These are phyloP conservation scores for Clarireedia homoeocarpa DNA, from an alignment of 2,329 filamentous ascomycete species.

Conservation along the genomic window DNA sequence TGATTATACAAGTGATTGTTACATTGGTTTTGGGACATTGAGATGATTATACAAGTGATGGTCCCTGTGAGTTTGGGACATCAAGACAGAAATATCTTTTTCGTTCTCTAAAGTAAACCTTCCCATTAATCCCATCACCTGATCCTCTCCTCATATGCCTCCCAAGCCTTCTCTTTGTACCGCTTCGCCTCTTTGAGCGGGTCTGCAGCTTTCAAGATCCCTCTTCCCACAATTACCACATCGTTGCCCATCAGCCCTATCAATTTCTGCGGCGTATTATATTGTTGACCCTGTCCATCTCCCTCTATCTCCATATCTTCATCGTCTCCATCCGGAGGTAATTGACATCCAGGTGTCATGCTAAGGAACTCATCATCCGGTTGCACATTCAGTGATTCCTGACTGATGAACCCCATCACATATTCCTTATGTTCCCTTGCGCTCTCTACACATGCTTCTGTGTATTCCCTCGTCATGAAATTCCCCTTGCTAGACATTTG, in stretches of 20 bases:
- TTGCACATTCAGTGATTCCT: conserved; percentile 57
- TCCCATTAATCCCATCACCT: conserved; percentile 2
- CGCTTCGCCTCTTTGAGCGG: conserved; percentile 63
- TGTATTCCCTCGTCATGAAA: conserved; percentile 71
- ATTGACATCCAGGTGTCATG: conserved; percentile 77
- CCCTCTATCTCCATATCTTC: conserved; percentile 29
- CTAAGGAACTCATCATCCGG: conserved; percentile 68
- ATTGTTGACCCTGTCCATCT: conserved; percentile 76
- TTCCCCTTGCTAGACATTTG: conserved; percentile 79
- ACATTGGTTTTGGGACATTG: no score
- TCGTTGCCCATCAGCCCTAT: conserved; percentile 65
- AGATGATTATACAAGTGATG: no score
- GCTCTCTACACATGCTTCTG: conserved; percentile 65
- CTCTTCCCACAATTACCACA: conserved; percentile 76
- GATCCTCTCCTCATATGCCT: conserved; percentile 56
- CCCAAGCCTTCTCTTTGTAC: conserved; percentile 70
- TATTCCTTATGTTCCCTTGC: conserved; percentile 64
- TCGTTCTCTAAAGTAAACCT: not conserved
- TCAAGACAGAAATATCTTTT: no score
- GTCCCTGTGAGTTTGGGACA: no score
- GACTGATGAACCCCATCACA: conserved; percentile 64
- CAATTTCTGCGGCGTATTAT: conserved; percentile 71
- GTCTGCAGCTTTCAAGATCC: conserved; percentile 67
- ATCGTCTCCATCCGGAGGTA: conserved; percentile 34
- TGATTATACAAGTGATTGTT: no score